phyloP scores from a whole-genome alignment of 2,329 filamentous ascomycete species.

The Colletotrichum tabaci region DNA sequence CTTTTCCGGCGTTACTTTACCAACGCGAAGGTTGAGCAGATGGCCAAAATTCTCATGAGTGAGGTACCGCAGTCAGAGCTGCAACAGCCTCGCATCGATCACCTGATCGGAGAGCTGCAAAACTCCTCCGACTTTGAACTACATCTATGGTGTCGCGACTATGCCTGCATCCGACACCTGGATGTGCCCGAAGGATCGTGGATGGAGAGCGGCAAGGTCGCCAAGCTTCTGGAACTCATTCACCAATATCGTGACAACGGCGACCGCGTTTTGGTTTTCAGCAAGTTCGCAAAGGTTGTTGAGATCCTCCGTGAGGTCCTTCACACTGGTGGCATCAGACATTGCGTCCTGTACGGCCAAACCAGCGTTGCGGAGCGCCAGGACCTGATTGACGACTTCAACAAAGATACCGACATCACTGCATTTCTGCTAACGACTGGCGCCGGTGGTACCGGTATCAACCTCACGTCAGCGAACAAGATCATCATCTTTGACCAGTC shows the following conservation, averaged over 20 bases:
- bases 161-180: constrained; percentile 67
- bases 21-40: constrained; percentile 81
- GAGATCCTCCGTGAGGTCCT: constrained; percentile 91
- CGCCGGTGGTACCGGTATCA: constrained; percentile 96
- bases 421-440: constrained; percentile 95
- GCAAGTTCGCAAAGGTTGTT: constrained; percentile 91
- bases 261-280: constrained; percentile 91
- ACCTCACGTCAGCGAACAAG: constrained; percentile 95
- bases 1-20: constrained; percentile 87
- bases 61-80: constrained; percentile 72
- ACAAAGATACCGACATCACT: constrained; percentile 80
- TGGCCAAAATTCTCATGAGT: constrained; percentile 82
- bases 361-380: constrained; percentile 89
- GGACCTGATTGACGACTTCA: constrained; percentile 89
- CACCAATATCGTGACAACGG: constrained; percentile 81
- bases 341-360: constrained; percentile 88
- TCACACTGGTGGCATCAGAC: constrained; percentile 78
- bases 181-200: constrained; percentile 69
- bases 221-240: constrained; percentile 83
- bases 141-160: constrained; percentile 76
- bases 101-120: constrained; percentile 70
- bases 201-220: constrained; percentile 85
- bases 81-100: constrained; percentile 65
- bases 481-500: constrained; percentile 97
- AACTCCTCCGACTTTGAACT: constrained; percentile 75